Percentiles rank a stretch among this genome's conserved stretches.
These are phyloP conservation scores for Voacanga thouarsii DNA, from an alignment of 257 asterid genomes.

Conservation along the genomic window DNA sequence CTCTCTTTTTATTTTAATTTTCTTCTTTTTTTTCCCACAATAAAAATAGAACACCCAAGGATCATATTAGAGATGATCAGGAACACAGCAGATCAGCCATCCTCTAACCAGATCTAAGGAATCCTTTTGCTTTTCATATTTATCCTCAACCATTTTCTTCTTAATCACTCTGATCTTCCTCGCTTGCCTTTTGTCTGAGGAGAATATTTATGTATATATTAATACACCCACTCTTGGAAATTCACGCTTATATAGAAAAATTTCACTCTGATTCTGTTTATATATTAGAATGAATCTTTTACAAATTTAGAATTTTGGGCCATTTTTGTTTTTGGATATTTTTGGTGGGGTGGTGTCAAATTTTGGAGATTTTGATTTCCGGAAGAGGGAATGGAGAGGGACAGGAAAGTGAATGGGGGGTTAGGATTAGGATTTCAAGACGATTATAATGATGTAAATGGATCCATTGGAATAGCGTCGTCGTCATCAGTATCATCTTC, in stretches of 20 bases:
- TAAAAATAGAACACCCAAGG: neutral
- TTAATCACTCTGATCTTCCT: neutral
- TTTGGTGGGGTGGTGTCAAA: neutral
- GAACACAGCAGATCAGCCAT: neutral
- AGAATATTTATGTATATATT: neutral
- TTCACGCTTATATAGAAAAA: neutral
- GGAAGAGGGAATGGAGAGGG: conserved; percentile 21
- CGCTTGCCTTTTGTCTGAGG: neutral
- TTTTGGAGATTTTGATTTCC: neutral
- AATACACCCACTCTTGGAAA: neutral
- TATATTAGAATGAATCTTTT: neutral
- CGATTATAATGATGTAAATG: conserved; percentile 8
- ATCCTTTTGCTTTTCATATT: neutral
- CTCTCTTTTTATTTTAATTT: neutral
- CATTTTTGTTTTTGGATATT: too few relatives aligned
- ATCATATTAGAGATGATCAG: neutral
- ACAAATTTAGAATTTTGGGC: neutral
- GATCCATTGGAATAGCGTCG: conserved; percentile 2
- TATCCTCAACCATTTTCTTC: neutral
- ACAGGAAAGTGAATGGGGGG: conserved; percentile 33
- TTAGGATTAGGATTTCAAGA: conserved; percentile 24
- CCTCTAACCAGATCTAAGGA: conserved; percentile 11
- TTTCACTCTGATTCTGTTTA: neutral
- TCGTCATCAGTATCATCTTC: conserved; percentile 13
- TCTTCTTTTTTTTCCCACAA: neutral